Evolutionary conservation across 2,329 filamentous ascomycete species (phyloP), one percentile per base, ranked within the genome.

Genomic region (Samsoniella hepiali): DNA sequence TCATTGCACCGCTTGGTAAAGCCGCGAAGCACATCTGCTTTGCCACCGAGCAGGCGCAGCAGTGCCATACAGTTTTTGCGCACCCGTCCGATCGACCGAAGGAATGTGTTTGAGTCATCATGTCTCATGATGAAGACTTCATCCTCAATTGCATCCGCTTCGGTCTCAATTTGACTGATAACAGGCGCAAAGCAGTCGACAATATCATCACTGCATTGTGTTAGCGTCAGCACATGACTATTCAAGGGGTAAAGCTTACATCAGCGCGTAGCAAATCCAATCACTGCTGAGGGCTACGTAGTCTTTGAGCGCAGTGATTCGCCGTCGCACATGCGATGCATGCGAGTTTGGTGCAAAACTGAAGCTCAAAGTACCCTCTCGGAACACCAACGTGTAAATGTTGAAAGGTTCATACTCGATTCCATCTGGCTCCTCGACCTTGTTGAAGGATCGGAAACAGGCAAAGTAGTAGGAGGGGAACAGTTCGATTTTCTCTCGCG

Each of bases 1-100:
- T 97, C 94, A 74, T 98, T 99, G 85, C 95, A 99, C 58, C 96
- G 91, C 81, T 99, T 99, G 59, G 95, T 96, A 73, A 99, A 99
- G 36, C 94, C 93, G 69, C 91, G 93, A 71, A 99, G 92, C 64
- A 99, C 95, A 74, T 99, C 95, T n/a, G 95, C 95, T 77, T 99
- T 99, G 72, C 94, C 94, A 62, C 94, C 94, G 0, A 99, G 83
- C 8, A 99, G 88, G 50, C 96, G 91, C 82, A 97, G 90, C 68
- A 99, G 82, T 51, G 90, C 91, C 86, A 98, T 95, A 64, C 95
- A 93, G 69, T 95, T 96, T 82, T 97, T 97, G 71, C 95, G 91
- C 64, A 93, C 90, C 62, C 89, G 88, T 68, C 94, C 94, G 70
- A 99, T 96, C 67, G 90, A 89, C 53, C 91, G 90, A 22, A 99